Percentiles rank a stretch among this genome's conserved stretches.
Conservation (phyloP, 306 rosid species). For the Quercus parvula region DNA sequence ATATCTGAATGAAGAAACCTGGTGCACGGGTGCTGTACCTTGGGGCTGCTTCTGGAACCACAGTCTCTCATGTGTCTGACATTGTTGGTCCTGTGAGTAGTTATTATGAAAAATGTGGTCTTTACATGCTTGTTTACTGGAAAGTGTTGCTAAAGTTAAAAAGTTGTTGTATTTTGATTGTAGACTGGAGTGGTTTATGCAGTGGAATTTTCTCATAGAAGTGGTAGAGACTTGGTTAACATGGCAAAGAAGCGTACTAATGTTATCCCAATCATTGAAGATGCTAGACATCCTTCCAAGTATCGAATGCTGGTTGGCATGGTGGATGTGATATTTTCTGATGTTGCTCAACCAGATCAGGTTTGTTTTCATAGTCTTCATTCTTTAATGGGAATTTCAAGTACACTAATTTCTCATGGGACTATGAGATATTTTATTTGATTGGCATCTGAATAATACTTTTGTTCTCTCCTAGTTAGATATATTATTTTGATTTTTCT, state of each 20-base stretch:
- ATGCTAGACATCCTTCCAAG: slow-evolving; percentile 93
- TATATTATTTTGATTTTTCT: not conserved
- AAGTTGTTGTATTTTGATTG: not conserved
- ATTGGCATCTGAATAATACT: no score
- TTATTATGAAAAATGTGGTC: no score
- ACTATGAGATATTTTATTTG: no score
- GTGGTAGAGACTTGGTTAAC: slow-evolving; percentile 93
- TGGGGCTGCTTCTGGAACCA: slow-evolving; percentile 73
- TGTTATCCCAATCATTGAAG: slow-evolving; percentile 89
- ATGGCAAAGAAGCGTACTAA: slow-evolving; percentile 95
- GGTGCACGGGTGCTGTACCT: no score
- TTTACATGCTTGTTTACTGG: not conserved
- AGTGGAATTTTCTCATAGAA: slow-evolving; percentile 89
- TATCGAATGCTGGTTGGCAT: slow-evolving; percentile 83
- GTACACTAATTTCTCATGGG: no score
- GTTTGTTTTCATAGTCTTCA: no score
- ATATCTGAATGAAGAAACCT: no score
- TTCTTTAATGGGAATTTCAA: no score
- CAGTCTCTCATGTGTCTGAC: slow-evolving; percentile 96
- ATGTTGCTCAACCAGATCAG: slow-evolving; percentile 46
- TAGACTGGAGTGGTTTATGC: slow-evolving; percentile 91
- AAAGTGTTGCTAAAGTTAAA: not conserved
- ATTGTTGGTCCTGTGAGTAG: slow-evolving; percentile 84
- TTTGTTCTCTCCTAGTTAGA: no score
- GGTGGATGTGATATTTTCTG: slow-evolving; percentile 99